Base-by-base conservation (phyloP, 2,329 filamentous ascomycete species). In the Onygenales sp. region DNA sequence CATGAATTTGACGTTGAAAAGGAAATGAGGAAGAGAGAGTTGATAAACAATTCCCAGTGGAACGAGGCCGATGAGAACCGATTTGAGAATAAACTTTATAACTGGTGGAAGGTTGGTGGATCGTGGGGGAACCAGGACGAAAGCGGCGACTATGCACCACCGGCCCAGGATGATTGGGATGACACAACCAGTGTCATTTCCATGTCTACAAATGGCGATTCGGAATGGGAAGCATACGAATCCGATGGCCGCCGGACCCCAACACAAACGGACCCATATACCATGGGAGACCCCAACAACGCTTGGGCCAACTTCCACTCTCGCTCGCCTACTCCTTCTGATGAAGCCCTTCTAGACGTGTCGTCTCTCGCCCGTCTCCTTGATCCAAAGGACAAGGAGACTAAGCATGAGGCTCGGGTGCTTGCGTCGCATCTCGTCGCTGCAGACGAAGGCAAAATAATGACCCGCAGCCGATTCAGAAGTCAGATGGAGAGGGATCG, bases 81-180 rank as follows among this genome's bases (percentile, higher is more conserved):
- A 41, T 74, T 96, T 2, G 86, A 92, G 58, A 77, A 79, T 2
- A 84, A 83, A 55, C 73, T 96, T 1, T 97, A 96, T 66, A 76
- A 77, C 33, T 93, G 91, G 81, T 97, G 89, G 87, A 83, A 86
- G 51, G 76, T 78, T 52, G 89, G 89, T 17, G 89, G 88, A 7
- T 87, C 87, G 73, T 96, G 89, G 84, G 91, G 92, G 1, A 84
- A 85, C 13, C 77, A 84, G 35, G 92, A 97, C 66, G 77, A 78
- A 5, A 95, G 88, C 63, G 87, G 87, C 32, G 86, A 92, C 57
- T 97, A 91, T 66, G 68, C 75, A 35, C 84, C 84, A 0, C 63
- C 68, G 2, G 68, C 75, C 9, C 66, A 73, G 4, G 75, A 82
- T 9, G 78, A 85, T 44, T 83, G 85, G 64, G 89, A 94, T 64